Conservation (phyloP, 768 basidiomycete species). For the Hemileccinum rubropunctum region DNA sequence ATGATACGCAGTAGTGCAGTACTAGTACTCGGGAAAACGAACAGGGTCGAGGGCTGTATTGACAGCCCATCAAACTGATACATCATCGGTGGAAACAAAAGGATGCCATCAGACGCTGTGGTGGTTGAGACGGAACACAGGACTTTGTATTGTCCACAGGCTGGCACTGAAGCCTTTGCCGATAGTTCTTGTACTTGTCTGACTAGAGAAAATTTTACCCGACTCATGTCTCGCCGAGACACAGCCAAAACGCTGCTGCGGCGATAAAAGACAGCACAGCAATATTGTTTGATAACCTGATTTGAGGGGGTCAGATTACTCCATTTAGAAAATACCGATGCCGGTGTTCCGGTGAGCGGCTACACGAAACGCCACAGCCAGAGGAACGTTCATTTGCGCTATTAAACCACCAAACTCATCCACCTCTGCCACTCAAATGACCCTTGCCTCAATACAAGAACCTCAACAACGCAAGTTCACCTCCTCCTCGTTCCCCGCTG, state of each 20-base stretch:
- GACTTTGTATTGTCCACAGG: no score
- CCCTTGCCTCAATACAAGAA: conserved; percentile 15
- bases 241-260: conserved; percentile 8
- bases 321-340: not conserved
- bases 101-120: not conserved
- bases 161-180: no score
- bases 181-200: no score
- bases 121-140: no score
- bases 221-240: not conserved
- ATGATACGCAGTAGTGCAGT: no score
- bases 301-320: conserved; percentile 12
- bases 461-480: conserved; percentile 17
- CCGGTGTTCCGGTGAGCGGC: not conserved
- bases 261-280: conserved; percentile 1
- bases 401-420: conserved; percentile 15
- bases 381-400: conserved; percentile 11
- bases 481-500: not conserved
- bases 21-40: not conserved
- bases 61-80: conserved; percentile 2
- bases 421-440: conserved; percentile 15
- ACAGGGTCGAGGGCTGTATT: conserved; percentile 9
- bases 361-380: conserved; percentile 16
- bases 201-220: no score
- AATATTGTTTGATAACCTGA: no score
- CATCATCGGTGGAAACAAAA: no score